phyloP scores from a whole-genome alignment of 306 rosid species.

The Calophaca sinica region DNA sequence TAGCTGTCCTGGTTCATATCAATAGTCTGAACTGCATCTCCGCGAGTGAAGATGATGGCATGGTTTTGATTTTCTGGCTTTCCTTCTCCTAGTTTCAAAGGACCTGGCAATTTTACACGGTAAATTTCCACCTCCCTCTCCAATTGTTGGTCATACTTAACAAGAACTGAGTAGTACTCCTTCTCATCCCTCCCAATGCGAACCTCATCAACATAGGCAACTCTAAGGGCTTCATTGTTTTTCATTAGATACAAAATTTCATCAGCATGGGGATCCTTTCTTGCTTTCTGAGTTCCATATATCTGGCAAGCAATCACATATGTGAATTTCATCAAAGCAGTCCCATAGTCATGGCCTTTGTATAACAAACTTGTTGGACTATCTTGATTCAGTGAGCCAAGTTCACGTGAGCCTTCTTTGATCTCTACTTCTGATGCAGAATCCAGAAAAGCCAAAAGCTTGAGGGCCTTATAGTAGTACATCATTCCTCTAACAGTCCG shows the following conservation, averaged over 20 bases:
- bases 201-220: slow-evolving; percentile 91
- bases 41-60: slow-evolving; percentile 89
- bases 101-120: slow-evolving; percentile 88
- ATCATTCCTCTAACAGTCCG: slow-evolving; percentile 97
- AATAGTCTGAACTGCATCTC: slow-evolving; percentile 93
- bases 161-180: slow-evolving; percentile 84
- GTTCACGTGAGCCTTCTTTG: slow-evolving; percentile 72
- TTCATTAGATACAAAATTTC: slow-evolving; percentile 79
- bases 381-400: slow-evolving; percentile 63
- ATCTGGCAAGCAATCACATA: slow-evolving; percentile 97
- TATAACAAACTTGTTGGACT: slow-evolving; percentile 53
- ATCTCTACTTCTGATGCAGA: slow-evolving; percentile 89
- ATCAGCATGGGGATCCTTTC: slow-evolving; percentile 80
- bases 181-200: slow-evolving; percentile 66
- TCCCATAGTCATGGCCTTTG: slow-evolving; percentile 87
- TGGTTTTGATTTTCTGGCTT: slow-evolving; percentile 97
- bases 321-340: slow-evolving; percentile 86
- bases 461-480: slow-evolving; percentile 90
- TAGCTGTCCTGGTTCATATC: slow-evolving; percentile 97
- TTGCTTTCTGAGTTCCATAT: slow-evolving; percentile 83
- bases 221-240: slow-evolving; percentile 76
- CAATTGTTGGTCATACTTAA: slow-evolving; percentile 75
- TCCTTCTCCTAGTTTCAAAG: slow-evolving; percentile 88
- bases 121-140: slow-evolving; percentile 84
- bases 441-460: slow-evolving; percentile 90